Evolutionary conservation across 2,329 filamentous ascomycete species (phyloP).

Genomic region (Fusarium tjaetaba): DNA sequence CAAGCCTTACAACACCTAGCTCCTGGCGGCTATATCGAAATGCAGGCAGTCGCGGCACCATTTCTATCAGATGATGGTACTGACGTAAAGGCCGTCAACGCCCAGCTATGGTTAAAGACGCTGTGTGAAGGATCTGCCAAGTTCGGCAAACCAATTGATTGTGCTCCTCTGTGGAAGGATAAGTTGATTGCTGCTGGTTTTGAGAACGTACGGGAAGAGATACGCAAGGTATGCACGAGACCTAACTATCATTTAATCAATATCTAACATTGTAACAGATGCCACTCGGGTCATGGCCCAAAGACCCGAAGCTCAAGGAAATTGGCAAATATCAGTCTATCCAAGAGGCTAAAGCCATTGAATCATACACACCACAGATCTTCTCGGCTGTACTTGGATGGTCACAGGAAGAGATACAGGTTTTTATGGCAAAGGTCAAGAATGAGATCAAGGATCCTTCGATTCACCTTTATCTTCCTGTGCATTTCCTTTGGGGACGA

Average conservation of each 20-base stretch:
- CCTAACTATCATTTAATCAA: rapidly evolving
- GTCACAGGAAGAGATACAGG: background rate
- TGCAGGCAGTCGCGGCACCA: background rate
- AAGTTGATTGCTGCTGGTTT: background rate
- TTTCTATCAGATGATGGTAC: background rate
- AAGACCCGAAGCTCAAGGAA: background rate
- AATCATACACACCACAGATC: background rate
- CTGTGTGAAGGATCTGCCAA: background rate
- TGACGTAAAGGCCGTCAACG: background rate
- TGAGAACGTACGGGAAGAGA: background rate
- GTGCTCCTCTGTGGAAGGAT: background rate
- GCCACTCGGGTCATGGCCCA: background rate
- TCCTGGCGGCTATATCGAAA: background rate
- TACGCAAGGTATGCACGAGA: background rate
- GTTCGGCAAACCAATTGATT: background rate
- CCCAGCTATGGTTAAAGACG: background rate
- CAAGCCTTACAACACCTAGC: background rate
- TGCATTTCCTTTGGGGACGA: background rate
- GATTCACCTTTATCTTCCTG: background rate
- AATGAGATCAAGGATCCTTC: background rate
- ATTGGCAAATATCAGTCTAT: background rate
- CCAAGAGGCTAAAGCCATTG: background rate
- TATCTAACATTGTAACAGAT: background rate
- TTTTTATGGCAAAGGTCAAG: background rate
- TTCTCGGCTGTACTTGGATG: background rate